A percentile compares a stretch with the other conserved stretches of the same genome.
Evolutionary conservation across 2,329 filamentous ascomycete genomes (phyloP).

Genomic region (Epichloe aotearoae): DNA sequence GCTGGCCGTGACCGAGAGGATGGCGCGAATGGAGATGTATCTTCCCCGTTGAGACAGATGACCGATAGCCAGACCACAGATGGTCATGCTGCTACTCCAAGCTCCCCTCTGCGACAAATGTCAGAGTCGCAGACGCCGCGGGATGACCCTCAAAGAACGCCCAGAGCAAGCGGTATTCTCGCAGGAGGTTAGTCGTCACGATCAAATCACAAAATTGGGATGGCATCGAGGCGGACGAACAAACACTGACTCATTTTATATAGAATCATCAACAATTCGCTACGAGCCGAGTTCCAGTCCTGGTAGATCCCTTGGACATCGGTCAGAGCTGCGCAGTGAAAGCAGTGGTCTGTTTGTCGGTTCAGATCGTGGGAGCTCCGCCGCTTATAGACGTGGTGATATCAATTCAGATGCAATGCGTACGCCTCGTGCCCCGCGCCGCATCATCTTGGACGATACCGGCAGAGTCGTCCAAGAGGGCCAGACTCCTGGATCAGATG

Average conservation of each 20-base stretch:
- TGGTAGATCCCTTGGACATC: constrained; percentile 46
- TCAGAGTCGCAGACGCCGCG: constrained; percentile 40
- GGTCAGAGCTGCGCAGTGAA: constrained; percentile 65
- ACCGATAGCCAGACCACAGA: constrained; percentile 41
- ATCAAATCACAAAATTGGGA: background rate
- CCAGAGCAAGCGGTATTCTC: constrained; percentile 47
- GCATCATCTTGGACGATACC: constrained; percentile 45
- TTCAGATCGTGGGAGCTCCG: constrained; percentile 46
- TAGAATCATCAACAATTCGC: constrained; percentile 84
- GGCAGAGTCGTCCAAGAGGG: constrained; percentile 45
- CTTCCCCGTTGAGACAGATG: constrained; percentile 44
- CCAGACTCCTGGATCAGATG: constrained; percentile 39
- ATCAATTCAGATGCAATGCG: constrained; percentile 68
- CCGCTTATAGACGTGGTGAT: constrained; percentile 55
- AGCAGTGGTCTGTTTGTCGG: constrained; percentile 76
- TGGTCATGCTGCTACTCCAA: constrained; percentile 28
- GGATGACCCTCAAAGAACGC: constrained; percentile 50
- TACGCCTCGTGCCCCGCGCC: constrained; percentile 37
- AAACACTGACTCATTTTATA: constrained; percentile 5
- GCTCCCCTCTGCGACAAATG: constrained; percentile 47
- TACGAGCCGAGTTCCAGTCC: constrained; percentile 88
- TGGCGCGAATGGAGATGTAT: constrained; percentile 25
- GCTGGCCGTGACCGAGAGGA: constrained; percentile 14
- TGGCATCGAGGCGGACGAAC: background rate
- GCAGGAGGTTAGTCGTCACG: constrained; percentile 43